A percentile compares a stretch with the other conserved stretches of the same genome.
These are phyloP conservation scores for Cyberlindnera mycetangii DNA, from an alignment of 805 yeast genomes.

Conservation along the genomic window DNA sequence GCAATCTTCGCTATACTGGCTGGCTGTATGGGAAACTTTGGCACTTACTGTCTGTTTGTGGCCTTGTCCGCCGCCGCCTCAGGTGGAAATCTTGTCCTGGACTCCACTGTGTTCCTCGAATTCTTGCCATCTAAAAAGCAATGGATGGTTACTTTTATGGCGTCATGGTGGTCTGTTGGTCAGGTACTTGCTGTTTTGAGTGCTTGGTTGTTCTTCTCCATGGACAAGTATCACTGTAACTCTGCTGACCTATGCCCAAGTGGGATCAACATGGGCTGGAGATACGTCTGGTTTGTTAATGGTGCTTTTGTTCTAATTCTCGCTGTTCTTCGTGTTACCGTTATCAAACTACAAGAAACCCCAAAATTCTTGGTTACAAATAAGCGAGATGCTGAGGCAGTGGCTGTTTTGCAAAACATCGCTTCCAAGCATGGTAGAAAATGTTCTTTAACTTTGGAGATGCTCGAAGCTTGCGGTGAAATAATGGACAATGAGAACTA, in stretches of 20 bases:
- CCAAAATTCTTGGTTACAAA: conserved; percentile 50
- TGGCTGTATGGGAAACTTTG: conserved; percentile 46
- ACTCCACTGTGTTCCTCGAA: conserved; percentile 47
- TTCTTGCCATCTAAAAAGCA: conserved; percentile 47
- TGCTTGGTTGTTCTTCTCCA: conserved; percentile 47
- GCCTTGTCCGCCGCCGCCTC: conserved; percentile 42
- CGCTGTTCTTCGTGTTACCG: conserved; percentile 45
- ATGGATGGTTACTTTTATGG: conserved; percentile 47
- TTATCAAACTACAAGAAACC: conserved; percentile 44
- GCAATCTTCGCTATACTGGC: conserved; percentile 45
- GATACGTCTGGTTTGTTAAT: conserved; percentile 50
- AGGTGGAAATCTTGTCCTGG: conserved; percentile 53
- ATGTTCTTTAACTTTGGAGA: conserved; percentile 42
- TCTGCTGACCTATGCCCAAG: conserved; percentile 39
- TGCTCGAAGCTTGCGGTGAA: conserved; percentile 43
- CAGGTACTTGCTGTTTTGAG: conserved; percentile 46
- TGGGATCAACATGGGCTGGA: conserved; percentile 50
- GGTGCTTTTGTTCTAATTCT: conserved; percentile 46
- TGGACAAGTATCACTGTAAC: conserved; percentile 45
- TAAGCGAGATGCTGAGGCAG: conserved; percentile 48
- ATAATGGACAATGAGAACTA: conserved; percentile 29
- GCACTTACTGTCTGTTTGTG: conserved; percentile 46
- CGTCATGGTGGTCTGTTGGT: conserved; percentile 57
- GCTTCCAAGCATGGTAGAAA: conserved; percentile 44
- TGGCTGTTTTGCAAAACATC: conserved; percentile 39